Evolutionary conservation across 78 protist genomes (phyloP), one percentile per base, ranked within the genome.

Genomic region (Andalucia godoyi): DNA sequence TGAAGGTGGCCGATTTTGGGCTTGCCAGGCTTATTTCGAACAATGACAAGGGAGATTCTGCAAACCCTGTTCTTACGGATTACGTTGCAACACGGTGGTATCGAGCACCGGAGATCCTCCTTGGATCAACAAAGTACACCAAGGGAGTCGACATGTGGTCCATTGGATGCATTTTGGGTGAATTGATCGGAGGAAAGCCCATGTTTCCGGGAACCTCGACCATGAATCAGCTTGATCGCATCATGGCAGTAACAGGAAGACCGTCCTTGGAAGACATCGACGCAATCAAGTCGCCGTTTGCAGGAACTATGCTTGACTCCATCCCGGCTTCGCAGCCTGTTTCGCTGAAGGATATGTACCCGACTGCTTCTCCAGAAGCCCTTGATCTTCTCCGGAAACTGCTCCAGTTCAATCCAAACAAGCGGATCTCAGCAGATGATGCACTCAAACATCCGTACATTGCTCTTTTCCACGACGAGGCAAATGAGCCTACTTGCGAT

Each of bases 101-200:
- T 50, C 62, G 98, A 33, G 96, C 98, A 8, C 98, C 99, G 4
- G 99, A 97, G 60, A 94, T 97, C 41, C 77, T 94, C 3, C 77
- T 91, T n/a, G 99, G 99, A 4, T 88, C 95, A 34, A 71, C 86
- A n/a, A 27, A 7, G 67, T 89, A 85, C 73, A 55, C 79, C 25
- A 49, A 67, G 59, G 88, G 79, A 2, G 92, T 87, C 40, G 92
- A 87, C 70, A 87, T 84, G 79, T 84, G 93, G 93, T 51, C 79
- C 0, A 32, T 91, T 0, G 96, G 96, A 21, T 96, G 99, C 64
- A 96, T 96, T 41, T 49, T 93, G 45, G 99, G 94, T 18, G 99
- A 96, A 77, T 58, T 92, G 33, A 40, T 93, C 12, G 81, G 86
- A 0, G 93, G 94, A 2, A 88, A 87, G 63, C 93, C 99, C 40